These are phyloP conservation scores for Mortierella sp. DNA, from an alignment of 371 early-diverging fungal genomes.

Conservation along the genomic window DNA sequence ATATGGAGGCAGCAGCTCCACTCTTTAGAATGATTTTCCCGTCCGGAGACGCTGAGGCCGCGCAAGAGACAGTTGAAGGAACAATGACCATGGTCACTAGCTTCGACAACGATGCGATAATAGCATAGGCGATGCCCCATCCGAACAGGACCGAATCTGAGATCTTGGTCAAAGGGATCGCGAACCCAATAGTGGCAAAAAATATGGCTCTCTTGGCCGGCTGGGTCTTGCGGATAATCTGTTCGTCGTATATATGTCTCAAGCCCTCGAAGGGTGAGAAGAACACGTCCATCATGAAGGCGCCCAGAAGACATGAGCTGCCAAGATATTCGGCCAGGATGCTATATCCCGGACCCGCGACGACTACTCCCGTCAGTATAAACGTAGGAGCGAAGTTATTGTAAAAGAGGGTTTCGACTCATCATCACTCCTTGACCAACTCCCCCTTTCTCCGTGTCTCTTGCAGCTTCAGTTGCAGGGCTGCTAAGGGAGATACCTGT, in stretches of 20 bases:
- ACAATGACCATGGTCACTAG: slow-evolving; percentile 10
- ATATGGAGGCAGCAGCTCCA: too few species aligned
- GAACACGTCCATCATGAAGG: slow-evolving; percentile 33
- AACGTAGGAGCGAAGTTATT: slow-evolving; percentile 3
- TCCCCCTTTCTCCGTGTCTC: background rate
- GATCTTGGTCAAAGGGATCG: slow-evolving; percentile 32
- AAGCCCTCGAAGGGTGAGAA: slow-evolving; percentile 20
- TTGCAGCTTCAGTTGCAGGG: background rate
- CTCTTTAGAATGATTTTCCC: too few species aligned
- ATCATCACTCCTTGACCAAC: too few species aligned
- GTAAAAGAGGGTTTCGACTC: too few species aligned
- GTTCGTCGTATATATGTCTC: slow-evolving; percentile 2
- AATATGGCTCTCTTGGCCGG: slow-evolving; percentile 34
- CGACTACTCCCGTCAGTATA: slow-evolving; percentile 25
- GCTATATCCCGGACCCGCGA: slow-evolving; percentile 22
- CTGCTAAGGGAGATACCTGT: background rate
- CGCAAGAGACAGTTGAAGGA: slow-evolving; percentile 8
- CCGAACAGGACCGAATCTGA: slow-evolving; percentile 28
- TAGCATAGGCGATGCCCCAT: slow-evolving; percentile 31
- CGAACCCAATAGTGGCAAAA: slow-evolving; percentile 40
- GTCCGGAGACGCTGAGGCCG: too few species aligned
- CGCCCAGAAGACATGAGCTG: slow-evolving; percentile 42
- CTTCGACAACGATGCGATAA: slow-evolving; percentile 39
- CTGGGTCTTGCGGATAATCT: slow-evolving; percentile 13
- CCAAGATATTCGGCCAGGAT: slow-evolving; percentile 43